phyloP scores from a whole-genome alignment of 2,329 filamentous ascomycete species.

The Aspergillus pseudoterreus region DNA sequence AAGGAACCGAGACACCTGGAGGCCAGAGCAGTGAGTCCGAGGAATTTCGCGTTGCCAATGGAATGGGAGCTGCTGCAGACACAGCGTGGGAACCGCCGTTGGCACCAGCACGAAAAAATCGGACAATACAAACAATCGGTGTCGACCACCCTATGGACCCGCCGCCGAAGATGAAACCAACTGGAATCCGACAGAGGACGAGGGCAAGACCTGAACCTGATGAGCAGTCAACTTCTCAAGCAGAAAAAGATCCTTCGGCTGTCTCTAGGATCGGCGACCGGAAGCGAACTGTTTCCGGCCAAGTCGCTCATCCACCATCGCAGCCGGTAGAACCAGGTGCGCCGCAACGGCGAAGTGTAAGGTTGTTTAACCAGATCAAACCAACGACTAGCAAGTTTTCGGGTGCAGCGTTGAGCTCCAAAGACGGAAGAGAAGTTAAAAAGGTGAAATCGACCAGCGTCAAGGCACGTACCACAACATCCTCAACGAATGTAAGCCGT shows the following conservation, averaged over 20 bases:
- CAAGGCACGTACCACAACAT: conserved; percentile 62
- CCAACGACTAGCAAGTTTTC: conserved; percentile 62
- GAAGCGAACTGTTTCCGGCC: conserved; percentile 90
- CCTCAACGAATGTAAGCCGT: conserved; percentile 67
- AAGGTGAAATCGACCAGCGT: conserved; percentile 74
- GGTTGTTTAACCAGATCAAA: conserved; percentile 68
- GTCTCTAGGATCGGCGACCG: conserved; percentile 54
- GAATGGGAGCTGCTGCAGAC: conserved; percentile 24
- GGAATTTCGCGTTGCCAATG: conserved; percentile 34
- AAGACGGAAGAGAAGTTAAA: conserved; percentile 70
- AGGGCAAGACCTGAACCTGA: conserved; percentile 37
- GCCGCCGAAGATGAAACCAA: conserved; percentile 63
- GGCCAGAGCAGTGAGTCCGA: conserved; percentile 44
- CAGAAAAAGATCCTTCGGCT: conserved; percentile 29
- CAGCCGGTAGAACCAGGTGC: conserved; percentile 61
- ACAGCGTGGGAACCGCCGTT: conserved; percentile 40
- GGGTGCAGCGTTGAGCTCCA: conserved; percentile 55
- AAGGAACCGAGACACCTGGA: conserved; percentile 63
- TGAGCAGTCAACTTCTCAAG: conserved; percentile 34
- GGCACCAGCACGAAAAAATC: conserved; percentile 48
- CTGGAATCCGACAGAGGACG: conserved; percentile 40
- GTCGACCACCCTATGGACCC: conserved; percentile 51
- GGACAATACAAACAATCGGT: conserved; percentile 53
- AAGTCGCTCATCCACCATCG: conserved; percentile 54
- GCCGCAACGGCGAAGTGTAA: conserved; percentile 66